phyloP scores from a whole-genome alignment of 1,284 basidiomycete species.

The Meripilus lineatus region DNA sequence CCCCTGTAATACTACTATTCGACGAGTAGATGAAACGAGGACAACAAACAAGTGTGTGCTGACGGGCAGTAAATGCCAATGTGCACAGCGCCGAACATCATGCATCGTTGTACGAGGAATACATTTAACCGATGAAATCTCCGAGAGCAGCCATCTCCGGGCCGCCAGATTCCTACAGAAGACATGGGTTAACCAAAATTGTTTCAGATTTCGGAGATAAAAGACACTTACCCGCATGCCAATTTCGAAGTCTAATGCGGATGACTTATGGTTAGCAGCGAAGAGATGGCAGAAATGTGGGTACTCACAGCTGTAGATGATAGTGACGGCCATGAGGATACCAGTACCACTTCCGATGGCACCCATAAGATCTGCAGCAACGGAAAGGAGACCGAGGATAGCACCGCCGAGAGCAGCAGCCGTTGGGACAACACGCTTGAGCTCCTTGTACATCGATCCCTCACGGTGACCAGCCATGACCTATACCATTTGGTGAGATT shows the following conservation, averaged over 20 bases:
- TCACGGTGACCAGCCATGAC: slow-evolving; percentile 97
- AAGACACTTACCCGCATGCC: slow-evolving; percentile 51
- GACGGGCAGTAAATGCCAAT: no score
- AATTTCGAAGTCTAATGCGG: slow-evolving; percentile 64
- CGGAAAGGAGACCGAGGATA: slow-evolving; percentile 90
- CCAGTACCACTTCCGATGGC: slow-evolving; percentile 96
- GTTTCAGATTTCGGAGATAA: background rate
- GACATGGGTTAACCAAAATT: background rate
- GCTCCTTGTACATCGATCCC: slow-evolving; percentile 97
- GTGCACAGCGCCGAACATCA: no score
- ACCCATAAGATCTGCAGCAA: slow-evolving; percentile 94
- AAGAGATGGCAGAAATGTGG: background rate
- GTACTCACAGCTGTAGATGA: slow-evolving; percentile 87
- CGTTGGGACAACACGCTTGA: slow-evolving; percentile 96
- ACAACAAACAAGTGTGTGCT: no score
- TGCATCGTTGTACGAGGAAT: no score
- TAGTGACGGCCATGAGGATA: slow-evolving; percentile 97
- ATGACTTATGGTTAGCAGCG: background rate
- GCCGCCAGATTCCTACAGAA: slow-evolving; percentile 55
- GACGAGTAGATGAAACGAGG: no score
- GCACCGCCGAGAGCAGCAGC: slow-evolving; percentile 97
- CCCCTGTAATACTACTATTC: no score
- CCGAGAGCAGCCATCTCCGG: slow-evolving; percentile 72
- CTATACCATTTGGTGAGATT: slow-evolving; percentile 28
- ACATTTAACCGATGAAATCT: no score